Conservation (phyloP, 2,329 filamentous ascomycete species). For the Orbilia quercus region DNA sequence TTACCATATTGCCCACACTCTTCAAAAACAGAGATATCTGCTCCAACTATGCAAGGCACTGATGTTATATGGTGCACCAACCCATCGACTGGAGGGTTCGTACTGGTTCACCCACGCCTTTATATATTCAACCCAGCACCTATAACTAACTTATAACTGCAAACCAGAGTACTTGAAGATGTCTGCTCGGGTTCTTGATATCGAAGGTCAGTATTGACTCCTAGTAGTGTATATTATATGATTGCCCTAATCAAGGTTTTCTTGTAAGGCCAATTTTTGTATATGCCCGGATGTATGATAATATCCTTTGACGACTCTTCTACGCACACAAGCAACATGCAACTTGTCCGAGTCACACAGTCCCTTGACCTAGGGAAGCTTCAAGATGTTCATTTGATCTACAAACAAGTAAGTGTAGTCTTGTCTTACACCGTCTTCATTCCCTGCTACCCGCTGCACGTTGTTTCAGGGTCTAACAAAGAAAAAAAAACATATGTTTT, state of each 20-base stretch:
- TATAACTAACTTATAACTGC: background rate
- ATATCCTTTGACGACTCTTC: conserved; percentile 83
- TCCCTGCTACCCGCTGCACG: too few species aligned
- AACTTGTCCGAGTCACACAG: conserved; percentile 75
- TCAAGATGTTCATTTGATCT: conserved; percentile 78
- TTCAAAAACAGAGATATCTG: conserved; percentile 83
- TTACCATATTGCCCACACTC: conserved; percentile 74
- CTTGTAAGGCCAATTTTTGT: conserved; percentile 76
- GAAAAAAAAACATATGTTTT: background rate
- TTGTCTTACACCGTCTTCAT: background rate
- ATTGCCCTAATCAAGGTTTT: background rate
- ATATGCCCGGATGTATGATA: conserved; percentile 92
- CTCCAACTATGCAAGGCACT: conserved; percentile 84
- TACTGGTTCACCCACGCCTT: background rate
- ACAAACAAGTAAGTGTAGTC: conserved; percentile 70
- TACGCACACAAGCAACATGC: conserved; percentile 83
- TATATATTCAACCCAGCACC: background rate
- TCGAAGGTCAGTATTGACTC: conserved; percentile 70
- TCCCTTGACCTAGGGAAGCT: conserved; percentile 80
- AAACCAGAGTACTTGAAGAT: conserved; percentile 80
- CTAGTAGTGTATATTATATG: background rate
- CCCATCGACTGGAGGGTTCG: conserved; percentile 80
- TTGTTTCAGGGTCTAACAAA: too few species aligned
- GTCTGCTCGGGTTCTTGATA: conserved; percentile 87
- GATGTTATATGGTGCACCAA: conserved; percentile 91